Evolutionary conservation across 768 basidiomycete genomes (phyloP), one percentile per base, ranked within the genome.

Genomic region (Leucosporidium scottii): DNA sequence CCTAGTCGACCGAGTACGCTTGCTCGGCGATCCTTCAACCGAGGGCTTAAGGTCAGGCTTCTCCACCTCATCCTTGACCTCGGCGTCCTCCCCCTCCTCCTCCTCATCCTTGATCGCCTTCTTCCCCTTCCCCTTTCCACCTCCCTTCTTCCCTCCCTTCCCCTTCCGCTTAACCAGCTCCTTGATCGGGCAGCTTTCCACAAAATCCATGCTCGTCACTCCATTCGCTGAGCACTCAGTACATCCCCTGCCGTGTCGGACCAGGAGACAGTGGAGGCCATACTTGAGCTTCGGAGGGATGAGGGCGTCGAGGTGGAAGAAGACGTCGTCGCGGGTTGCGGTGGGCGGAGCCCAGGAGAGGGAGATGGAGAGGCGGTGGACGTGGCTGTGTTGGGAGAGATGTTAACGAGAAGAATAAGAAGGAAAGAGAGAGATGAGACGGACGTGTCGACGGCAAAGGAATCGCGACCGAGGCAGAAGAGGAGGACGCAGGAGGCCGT

Each of bases 391-490:
- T 6, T 15, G 23, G 10, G 18, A 23, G 47, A 44, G 39, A 23
- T 21, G 30, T 30, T 25, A 4, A 2, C 8, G 27, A 4, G 48
- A 13, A 18, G 21, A 20, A 21, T 23, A 13, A n/a, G 1, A 23
- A 25, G 7, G 17, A 21, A n/a, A 21, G 47, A 48, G 54, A 15
- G 31, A 60, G 23, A n/a, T n/a, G 27, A 27, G 20, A 27, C 72
- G n/a, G 25, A 73, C 68, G 74, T 76, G 61, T 76, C 75, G 39
- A 76, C 74, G 1, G 75, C 75, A 50, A 76, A 74, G 8, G 70
- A 72, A 18, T 73, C 68, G 15, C 75, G 63, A 0, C 70, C 66
- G 66, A 76, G 62, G 62, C 70, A 73, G 66, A 76, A 73, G 1
- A 76, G 67, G 12, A 74, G 61, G 17, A 76, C 74, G 50, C 75